A percentile compares a stretch with the other conserved stretches of the same genome.
Conservation (phyloP, 495 filamentous ascomycete species). For the Penicillium crystallinum region DNA sequence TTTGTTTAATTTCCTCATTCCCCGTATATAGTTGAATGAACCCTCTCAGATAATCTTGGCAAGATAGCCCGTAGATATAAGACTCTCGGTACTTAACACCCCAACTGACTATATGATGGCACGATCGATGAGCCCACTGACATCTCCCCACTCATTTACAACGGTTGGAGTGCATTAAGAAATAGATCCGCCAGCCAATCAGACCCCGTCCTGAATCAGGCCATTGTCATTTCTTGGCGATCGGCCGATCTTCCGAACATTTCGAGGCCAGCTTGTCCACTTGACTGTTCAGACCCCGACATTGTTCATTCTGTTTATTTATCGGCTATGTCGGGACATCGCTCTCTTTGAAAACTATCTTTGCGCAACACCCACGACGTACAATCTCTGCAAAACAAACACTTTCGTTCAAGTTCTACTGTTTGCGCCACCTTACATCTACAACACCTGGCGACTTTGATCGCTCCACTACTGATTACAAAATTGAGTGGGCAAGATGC, state of each 20-base stretch:
- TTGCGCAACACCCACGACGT: background rate
- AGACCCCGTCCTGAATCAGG: background rate
- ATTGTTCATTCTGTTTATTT: background rate
- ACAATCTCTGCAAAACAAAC: background rate
- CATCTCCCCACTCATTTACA: background rate
- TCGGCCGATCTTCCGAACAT: constrained; percentile 12
- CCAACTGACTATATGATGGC: background rate
- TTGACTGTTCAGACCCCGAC: background rate
- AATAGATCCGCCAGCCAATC: background rate
- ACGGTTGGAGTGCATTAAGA: background rate
- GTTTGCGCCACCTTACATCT: constrained; percentile 18
- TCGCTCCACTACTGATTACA: background rate
- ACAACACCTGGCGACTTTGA: background rate
- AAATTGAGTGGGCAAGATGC: constrained; percentile 47
- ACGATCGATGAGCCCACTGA: background rate
- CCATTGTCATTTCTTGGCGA: constrained; percentile 14
- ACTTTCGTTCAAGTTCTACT: background rate
- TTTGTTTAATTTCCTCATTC: too few species aligned
- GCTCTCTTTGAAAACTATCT: background rate
- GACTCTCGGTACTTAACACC: too few species aligned
- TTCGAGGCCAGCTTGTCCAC: constrained; percentile 21
- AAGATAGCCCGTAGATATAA: background rate
- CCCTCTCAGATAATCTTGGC: too few species aligned
- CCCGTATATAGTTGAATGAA: too few species aligned
- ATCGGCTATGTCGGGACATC: background rate